Conservation (phyloP, 192 early-diverging fungal species). For the Spizellomyces sp. region DNA sequence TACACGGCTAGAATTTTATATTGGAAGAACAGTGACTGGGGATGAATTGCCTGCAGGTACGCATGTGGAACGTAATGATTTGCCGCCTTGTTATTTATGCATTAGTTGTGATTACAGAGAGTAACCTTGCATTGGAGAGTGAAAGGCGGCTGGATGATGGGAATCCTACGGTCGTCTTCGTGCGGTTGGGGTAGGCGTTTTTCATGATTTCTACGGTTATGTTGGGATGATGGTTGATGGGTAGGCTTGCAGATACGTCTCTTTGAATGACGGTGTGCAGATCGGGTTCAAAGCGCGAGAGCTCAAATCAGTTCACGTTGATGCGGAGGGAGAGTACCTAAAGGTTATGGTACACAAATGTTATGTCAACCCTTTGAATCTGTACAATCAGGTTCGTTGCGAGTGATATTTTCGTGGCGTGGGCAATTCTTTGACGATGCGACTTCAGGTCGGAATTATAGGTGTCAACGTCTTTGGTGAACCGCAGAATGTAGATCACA, state of each 20-base stretch:
- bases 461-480: slow-evolving; percentile 66
- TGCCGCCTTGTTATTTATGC: not conserved
- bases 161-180: not conserved
- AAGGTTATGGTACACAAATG: slow-evolving; percentile 70
- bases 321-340: slow-evolving; percentile 67
- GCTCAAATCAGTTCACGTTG: slow-evolving; percentile 74
- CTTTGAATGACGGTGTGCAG: slow-evolving; percentile 62
- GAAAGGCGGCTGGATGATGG: not conserved
- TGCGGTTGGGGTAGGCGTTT: not conserved
- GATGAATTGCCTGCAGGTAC: not conserved
- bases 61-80: not conserved
- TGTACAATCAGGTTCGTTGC: slow-evolving; percentile 70
- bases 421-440: no score
- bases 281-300: slow-evolving; percentile 70
- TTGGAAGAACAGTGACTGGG: slow-evolving; percentile 43
- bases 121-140: not conserved
- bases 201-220: not conserved
- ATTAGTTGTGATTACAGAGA: not conserved
- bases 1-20: slow-evolving; percentile 68
- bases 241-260: slow-evolving; percentile 54
- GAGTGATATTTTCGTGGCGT: not conserved
- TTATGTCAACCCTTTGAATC: slow-evolving; percentile 71
- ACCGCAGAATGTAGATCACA: slow-evolving; percentile 20
- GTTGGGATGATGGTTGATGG: not conserved
- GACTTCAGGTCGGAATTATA: slow-evolving; percentile 61